Percentiles rank a stretch among this genome's conserved stretches.
Conservation (phyloP, 1,284 basidiomycete species). For the Pterula multifida region DNA sequence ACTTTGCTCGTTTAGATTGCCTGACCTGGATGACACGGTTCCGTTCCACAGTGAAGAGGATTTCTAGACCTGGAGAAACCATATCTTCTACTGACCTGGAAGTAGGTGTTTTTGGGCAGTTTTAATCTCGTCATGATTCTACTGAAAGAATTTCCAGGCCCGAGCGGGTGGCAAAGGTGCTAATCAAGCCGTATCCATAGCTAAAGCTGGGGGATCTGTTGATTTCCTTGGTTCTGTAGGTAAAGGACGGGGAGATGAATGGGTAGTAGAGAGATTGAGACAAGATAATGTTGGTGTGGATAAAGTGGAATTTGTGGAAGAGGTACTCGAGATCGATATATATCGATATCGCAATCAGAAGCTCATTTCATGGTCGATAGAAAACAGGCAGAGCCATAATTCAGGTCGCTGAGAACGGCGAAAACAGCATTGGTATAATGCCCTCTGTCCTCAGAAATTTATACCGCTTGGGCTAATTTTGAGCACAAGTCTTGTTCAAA, state of each 20-base stretch:
- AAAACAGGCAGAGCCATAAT: slow-evolving; percentile 46
- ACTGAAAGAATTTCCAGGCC: background rate
- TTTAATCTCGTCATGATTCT: background rate
- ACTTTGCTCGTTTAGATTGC: slow-evolving; percentile 1
- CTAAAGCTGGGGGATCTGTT: slow-evolving; percentile 31
- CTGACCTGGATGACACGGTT: too few relatives aligned
- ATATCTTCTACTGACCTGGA: slow-evolving; percentile 36
- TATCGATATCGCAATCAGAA: background rate
- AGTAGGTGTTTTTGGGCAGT: slow-evolving; percentile 24
- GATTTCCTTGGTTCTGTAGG: slow-evolving; percentile 37
- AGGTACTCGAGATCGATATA: slow-evolving; percentile 18
- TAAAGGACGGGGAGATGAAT: slow-evolving; percentile 28
- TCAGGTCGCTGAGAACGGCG: slow-evolving; percentile 39
- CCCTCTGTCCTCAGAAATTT: background rate
- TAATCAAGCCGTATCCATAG: slow-evolving; percentile 45
- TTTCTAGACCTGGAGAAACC: slow-evolving; percentile 43
- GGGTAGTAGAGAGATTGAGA: slow-evolving; percentile 28
- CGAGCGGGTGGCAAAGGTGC: slow-evolving; percentile 41
- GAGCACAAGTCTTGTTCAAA: slow-evolving; percentile 34
- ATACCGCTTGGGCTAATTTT: slow-evolving; percentile 1
- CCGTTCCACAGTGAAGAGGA: slow-evolving; percentile 30
- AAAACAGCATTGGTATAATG: slow-evolving; percentile 46
- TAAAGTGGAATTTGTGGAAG: slow-evolving; percentile 21
- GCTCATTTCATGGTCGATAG: slow-evolving; percentile 16
- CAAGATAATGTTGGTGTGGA: slow-evolving; percentile 26